Evolutionary conservation across 352 stramenopile species (phyloP), one percentile per base, ranked within the genome.

Genomic region (Hyaloperonospora arabidopsidis): DNA sequence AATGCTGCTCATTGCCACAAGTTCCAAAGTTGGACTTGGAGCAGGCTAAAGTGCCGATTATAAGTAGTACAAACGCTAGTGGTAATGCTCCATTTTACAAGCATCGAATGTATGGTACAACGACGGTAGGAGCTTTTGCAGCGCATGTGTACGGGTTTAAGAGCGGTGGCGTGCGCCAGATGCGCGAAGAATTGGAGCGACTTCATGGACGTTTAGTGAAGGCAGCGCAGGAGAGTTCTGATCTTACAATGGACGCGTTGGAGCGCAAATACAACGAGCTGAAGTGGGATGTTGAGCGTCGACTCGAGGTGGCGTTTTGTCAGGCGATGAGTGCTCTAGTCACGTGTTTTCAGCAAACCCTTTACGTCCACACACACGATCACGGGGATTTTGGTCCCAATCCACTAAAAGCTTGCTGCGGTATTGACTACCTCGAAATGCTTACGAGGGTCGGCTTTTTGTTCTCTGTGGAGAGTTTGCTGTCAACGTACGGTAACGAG

Each of bases 401-500:
- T 49, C 49, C 49, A 17, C 45, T 79, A 14, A 67, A 72, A 38
- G 52, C 68, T 8, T 57, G 25, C 25, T 32, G 57, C 11, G 72
- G 72, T 1, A 55, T 89, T n/a, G 65, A 76, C 44, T 91, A 91
- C 29, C 45, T 91, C 38, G 81, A 89, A 62, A 80, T 86, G 71
- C 63, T 79, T 15, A 80, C 67, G 11, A 64, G 63, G 46, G 56
- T 88, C 34, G 84, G 84, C 1, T 93, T 92, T 40, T 61, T 93
- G 2, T 90, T 93, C 44, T 89, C 76, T 1, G 79, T 92, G 10
- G 84, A 93, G 58, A 90, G 79, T 38, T 57, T 93, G 17, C 45
- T 93, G n/a, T 92, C 81, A 1, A 93, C 84, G 13, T 89, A 91
- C 54, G 82, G 80, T 25, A 88, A 90, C 29, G 84, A 93, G 49